Percentiles rank a stretch among this genome's conserved stretches.
Conservation (phyloP, 768 basidiomycete species). For the Amanita pallidorosea region DNA sequence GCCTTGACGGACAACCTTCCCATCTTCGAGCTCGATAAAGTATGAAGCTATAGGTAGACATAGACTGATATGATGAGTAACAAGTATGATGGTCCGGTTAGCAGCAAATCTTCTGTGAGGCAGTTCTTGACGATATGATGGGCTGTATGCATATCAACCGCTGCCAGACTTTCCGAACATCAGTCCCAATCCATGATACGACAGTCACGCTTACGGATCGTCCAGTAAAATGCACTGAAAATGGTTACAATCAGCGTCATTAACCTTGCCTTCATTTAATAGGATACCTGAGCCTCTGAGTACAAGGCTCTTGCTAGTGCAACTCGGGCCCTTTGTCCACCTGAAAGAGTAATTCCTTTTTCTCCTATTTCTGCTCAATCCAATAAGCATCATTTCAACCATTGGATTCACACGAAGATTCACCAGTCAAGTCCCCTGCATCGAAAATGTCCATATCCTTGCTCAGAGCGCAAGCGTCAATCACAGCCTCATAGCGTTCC, state of each 20-base stretch:
- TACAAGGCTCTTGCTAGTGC: conserved; percentile 77
- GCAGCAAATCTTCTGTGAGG: conserved; percentile 46
- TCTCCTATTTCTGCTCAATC: conserved; percentile 56
- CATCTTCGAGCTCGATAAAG: conserved; percentile 49
- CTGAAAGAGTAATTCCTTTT: conserved; percentile 67
- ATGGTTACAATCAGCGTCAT: background rate
- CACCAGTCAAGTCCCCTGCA: conserved; percentile 71
- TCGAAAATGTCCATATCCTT: conserved; percentile 64
- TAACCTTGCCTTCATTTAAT: background rate
- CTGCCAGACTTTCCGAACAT: conserved; percentile 35
- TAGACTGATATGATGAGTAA: conserved; percentile 73
- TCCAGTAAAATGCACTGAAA: conserved; percentile 51
- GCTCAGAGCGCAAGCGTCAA: conserved; percentile 68
- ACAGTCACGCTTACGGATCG: conserved; percentile 42
- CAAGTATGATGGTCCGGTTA: conserved; percentile 66
- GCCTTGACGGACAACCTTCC: conserved; percentile 31
- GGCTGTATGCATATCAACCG: conserved; percentile 73
- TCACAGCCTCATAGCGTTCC: conserved; percentile 51
- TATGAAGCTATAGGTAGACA: conserved; percentile 61
- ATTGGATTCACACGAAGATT: background rate
- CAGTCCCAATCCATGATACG: conserved; percentile 10
- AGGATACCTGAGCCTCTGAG: conserved; percentile 44
- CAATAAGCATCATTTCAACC: background rate
- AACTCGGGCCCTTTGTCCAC: conserved; percentile 65
- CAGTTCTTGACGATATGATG: conserved; percentile 57